A percentile compares a stretch with the other conserved stretches of the same genome.
Evolutionary conservation across 257 asterid genomes (phyloP).

Genomic region (Solanum bulbocastanum): DNA sequence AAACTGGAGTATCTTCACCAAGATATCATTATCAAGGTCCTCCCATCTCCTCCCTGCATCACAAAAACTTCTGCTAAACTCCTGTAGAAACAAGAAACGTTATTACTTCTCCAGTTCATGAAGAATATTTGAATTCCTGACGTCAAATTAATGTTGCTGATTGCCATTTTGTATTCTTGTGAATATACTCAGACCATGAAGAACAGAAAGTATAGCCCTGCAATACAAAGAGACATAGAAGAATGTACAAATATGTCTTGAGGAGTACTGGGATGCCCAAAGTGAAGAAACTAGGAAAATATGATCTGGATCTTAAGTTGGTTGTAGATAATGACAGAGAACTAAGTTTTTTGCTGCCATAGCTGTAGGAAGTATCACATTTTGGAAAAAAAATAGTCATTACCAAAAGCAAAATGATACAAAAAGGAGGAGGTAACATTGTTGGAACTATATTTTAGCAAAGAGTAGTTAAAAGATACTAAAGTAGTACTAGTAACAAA

Average conservation of each 20-base stretch:
- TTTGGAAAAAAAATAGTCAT: not conserved
- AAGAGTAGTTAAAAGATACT: not conserved
- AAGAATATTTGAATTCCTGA: not conserved
- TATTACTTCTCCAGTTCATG: not conserved
- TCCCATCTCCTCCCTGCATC: conserved; percentile 64
- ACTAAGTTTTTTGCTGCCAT: not conserved
- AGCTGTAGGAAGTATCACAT: not conserved
- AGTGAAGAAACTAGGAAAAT: conserved; percentile 2
- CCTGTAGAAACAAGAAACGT: not conserved
- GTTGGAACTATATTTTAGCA: not conserved
- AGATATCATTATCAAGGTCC: conserved; percentile 54
- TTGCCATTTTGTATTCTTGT: not conserved
- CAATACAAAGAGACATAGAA: not conserved
- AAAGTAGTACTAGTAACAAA: not conserved
- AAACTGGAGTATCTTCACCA: conserved; percentile 50
- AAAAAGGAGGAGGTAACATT: not conserved
- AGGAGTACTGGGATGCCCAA: not conserved
- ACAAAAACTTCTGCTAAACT: not conserved
- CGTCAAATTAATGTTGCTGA: not conserved
- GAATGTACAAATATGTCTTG: not conserved
- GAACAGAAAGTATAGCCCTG: not conserved
- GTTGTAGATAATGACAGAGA: not conserved
- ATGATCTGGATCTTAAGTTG: not conserved
- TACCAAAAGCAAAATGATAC: not conserved
- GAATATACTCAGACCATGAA: not conserved